Conservation (phyloP, 2,329 filamentous ascomycete species). For the Falciphora oryzae region DNA sequence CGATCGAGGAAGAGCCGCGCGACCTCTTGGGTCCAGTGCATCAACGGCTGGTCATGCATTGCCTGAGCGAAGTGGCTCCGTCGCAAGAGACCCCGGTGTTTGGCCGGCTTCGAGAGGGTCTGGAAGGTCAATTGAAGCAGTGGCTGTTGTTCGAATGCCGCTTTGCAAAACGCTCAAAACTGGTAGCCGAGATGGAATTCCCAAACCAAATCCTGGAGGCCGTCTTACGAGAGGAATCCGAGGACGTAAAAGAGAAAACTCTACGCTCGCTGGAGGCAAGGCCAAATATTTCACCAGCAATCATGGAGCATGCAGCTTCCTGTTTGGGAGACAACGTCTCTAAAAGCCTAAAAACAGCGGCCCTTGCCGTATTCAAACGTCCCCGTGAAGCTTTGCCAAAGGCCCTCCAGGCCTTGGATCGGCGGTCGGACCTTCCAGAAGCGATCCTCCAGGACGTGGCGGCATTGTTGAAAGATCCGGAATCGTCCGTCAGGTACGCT, state of each 20-base stretch:
- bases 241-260: not conserved
- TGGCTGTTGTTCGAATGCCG: constrained; percentile 21
- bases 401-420: no score
- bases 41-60: no score
- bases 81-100: constrained; percentile 10
- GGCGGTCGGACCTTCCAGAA: no score
- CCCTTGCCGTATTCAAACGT: no score
- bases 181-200: constrained; percentile 16
- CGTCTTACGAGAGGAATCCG: constrained; percentile 12
- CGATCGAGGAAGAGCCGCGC: constrained; percentile 26
- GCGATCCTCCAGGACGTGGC: no score
- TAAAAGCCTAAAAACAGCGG: no score
- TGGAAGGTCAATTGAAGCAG: constrained; percentile 15
- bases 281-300: not conserved
- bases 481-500: not conserved
- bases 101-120: constrained; percentile 10
- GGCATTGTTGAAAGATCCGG: no score
- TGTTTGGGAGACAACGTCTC: no score
- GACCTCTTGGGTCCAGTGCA: constrained; percentile 31
- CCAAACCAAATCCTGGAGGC: constrained; percentile 12
- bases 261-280: not conserved
- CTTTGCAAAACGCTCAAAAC: constrained; percentile 9
- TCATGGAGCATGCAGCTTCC: no score
- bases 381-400: no score
- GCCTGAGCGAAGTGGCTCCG: constrained; percentile 24